A percentile compares a stretch with the other conserved stretches of the same genome.
Evolutionary conservation across 2,329 filamentous ascomycete genomes (phyloP).

Genomic region (Colletotrichum euphorbiae): DNA sequence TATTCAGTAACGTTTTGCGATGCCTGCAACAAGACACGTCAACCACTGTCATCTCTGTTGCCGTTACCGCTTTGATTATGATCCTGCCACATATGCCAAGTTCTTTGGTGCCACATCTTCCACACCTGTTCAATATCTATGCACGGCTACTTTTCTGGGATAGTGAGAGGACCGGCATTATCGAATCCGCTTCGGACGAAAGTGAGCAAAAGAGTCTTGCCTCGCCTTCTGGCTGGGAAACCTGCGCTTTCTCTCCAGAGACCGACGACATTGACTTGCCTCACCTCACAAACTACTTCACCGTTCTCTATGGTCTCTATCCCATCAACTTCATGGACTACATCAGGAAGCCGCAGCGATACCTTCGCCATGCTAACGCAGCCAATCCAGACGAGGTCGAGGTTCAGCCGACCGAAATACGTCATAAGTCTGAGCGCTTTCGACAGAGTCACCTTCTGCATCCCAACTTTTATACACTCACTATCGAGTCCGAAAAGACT

Average conservation of each 20-base stretch:
- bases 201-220: slow-evolving; percentile 48
- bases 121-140: slow-evolving; percentile 84
- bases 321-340: slow-evolving; percentile 90
- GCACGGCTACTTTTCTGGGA: slow-evolving; percentile 85
- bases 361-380: slow-evolving; percentile 78
- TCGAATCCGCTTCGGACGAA: slow-evolving; percentile 54
- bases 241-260: slow-evolving; percentile 70
- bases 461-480: slow-evolving; percentile 86
- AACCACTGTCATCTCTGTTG: slow-evolving; percentile 79
- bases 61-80: slow-evolving; percentile 82
- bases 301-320: slow-evolving; percentile 84
- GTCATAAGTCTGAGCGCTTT: slow-evolving; percentile 80
- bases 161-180: slow-evolving; percentile 57
- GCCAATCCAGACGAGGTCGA: slow-evolving; percentile 79
- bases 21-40: slow-evolving; percentile 84
- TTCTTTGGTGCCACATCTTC: slow-evolving; percentile 75
- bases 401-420: slow-evolving; percentile 81
- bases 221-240: slow-evolving; percentile 69
- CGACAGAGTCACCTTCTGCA: slow-evolving; percentile 80
- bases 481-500: slow-evolving; percentile 81
- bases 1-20: slow-evolving; percentile 77
- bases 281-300: slow-evolving; percentile 81
- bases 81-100: slow-evolving; percentile 84
- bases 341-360: slow-evolving; percentile 83
- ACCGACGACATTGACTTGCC: slow-evolving; percentile 71